Percentiles rank a stretch among this genome's conserved stretches.
Conservation (phyloP, 192 early-diverging fungal genomes). For the Haplosporangium gracile region DNA sequence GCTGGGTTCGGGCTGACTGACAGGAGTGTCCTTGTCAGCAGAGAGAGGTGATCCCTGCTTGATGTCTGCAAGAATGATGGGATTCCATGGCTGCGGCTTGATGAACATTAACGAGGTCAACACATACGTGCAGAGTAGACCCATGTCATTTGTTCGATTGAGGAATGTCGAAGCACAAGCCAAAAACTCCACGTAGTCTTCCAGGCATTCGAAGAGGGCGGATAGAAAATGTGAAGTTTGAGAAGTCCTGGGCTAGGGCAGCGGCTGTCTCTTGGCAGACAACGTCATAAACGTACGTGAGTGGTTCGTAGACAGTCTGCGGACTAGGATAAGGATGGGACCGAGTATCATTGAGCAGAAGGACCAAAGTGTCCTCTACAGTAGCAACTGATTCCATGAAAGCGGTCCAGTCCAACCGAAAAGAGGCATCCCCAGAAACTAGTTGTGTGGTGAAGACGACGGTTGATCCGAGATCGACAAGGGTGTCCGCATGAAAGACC, state of each 20-base stretch:
- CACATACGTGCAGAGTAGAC: conserved; percentile 11
- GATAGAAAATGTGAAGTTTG: neutral
- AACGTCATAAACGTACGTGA: neutral
- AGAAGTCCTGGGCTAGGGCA: neutral
- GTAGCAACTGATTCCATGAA: neutral
- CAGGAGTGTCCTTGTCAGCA: neutral
- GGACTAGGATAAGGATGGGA: neutral
- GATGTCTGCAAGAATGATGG: neutral
- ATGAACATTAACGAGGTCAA: neutral
- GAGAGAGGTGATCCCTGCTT: neutral
- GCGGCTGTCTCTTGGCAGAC: neutral
- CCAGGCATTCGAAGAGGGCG: neutral
- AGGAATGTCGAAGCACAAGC: neutral
- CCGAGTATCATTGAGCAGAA: neutral
- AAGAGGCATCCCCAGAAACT: neutral
- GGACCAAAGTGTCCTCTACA: neutral
- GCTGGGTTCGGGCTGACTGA: neutral
- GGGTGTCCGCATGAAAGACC: neutral
- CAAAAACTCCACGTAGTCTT: neutral
- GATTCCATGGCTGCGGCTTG: conserved; percentile 11
- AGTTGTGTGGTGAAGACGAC: neutral
- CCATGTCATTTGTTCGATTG: neutral
- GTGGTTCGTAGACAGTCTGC: neutral
- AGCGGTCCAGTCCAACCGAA: neutral
- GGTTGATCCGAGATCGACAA: neutral